A percentile compares a stretch with the other conserved stretches of the same genome.
Conservation (phyloP, 129 eudicot genomes). For the Silybum marianum region DNA sequence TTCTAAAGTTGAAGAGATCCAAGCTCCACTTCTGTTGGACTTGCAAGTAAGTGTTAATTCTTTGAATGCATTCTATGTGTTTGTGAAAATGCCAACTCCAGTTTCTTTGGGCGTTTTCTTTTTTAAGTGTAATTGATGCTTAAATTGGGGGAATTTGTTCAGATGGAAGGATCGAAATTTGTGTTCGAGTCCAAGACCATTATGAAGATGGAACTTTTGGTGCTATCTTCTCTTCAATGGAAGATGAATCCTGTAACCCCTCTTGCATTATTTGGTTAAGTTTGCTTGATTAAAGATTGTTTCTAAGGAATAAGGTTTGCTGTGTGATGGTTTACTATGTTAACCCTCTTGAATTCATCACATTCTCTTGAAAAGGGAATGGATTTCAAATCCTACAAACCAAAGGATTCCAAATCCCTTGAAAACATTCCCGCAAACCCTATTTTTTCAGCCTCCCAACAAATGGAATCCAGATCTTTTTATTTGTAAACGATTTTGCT, state of each 20-base stretch:
- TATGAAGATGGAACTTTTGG: constrained; percentile 88
- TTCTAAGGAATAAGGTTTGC: too few relatives aligned
- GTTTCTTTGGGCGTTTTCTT: constrained; percentile 18
- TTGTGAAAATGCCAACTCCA: constrained; percentile 38
- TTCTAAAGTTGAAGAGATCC: constrained; percentile 94
- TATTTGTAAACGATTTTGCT: too few relatives aligned
- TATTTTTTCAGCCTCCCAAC: too few relatives aligned
- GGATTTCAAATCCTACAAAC: too few relatives aligned
- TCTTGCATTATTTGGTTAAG: constrained; percentile 19
- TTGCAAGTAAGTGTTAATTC: constrained; percentile 57
- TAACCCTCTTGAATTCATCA: too few relatives aligned
- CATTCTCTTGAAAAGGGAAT: too few relatives aligned
- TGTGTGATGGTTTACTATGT: too few relatives aligned
- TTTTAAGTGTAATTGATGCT: constrained; percentile 29
- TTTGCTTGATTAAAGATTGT: too few relatives aligned
- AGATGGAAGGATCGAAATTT: constrained; percentile 70
- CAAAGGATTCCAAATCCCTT: too few relatives aligned
- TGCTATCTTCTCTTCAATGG: constrained; percentile 81
- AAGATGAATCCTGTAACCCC: constrained; percentile 92
- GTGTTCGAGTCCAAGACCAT: constrained; percentile 79
- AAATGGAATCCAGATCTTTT: too few relatives aligned
- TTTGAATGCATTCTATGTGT: constrained; percentile 11
- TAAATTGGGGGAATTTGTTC: constrained; percentile 14
- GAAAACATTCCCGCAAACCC: too few relatives aligned
- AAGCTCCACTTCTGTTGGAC: constrained; percentile 77